Evolutionary conservation across 352 stramenopile genomes (phyloP).

Genomic region (Globisporangium nodosum): DNA sequence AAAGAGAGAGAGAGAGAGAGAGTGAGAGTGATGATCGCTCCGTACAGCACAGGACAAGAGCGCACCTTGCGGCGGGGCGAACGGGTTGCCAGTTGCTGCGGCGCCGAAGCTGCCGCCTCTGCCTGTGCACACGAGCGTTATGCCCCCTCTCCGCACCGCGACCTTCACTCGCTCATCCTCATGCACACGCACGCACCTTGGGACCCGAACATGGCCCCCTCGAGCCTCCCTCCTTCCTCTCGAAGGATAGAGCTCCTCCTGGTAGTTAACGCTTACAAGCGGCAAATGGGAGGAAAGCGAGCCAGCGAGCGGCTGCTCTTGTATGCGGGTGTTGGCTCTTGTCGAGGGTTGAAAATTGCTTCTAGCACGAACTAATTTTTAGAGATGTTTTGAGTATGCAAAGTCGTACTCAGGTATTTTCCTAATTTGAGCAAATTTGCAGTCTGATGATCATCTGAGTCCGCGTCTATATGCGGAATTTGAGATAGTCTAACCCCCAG

Average conservation of each 20-base stretch:
- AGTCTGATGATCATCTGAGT: too few species aligned
- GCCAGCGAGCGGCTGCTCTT: too few species aligned
- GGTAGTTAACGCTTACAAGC: too few species aligned
- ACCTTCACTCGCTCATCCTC: not conserved
- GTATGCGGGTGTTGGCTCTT: too few species aligned
- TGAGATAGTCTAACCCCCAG: not conserved
- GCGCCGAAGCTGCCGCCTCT: not conserved
- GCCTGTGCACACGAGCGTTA: not conserved
- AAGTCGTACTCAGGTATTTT: too few species aligned
- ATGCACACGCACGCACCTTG: slow-evolving; percentile 12
- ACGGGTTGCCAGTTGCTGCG: slow-evolving; percentile 2
- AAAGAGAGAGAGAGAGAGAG: not conserved
- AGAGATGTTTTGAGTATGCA: too few species aligned
- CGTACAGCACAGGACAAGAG: slow-evolving; percentile 4
- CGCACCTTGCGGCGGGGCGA: slow-evolving; percentile 3
- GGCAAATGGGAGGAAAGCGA: not conserved
- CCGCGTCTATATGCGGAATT: not conserved
- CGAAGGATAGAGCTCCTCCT: too few species aligned
- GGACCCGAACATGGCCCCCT: slow-evolving; percentile 14
- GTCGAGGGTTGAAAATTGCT: too few species aligned
- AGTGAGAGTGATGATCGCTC: not conserved
- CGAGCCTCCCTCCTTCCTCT: not conserved
- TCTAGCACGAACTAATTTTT: too few species aligned
- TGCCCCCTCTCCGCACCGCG: not conserved
- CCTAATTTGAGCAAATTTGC: too few species aligned